Evolutionary conservation across 2,329 filamentous ascomycete genomes (phyloP).

Genomic region (Exophiala sp.): DNA sequence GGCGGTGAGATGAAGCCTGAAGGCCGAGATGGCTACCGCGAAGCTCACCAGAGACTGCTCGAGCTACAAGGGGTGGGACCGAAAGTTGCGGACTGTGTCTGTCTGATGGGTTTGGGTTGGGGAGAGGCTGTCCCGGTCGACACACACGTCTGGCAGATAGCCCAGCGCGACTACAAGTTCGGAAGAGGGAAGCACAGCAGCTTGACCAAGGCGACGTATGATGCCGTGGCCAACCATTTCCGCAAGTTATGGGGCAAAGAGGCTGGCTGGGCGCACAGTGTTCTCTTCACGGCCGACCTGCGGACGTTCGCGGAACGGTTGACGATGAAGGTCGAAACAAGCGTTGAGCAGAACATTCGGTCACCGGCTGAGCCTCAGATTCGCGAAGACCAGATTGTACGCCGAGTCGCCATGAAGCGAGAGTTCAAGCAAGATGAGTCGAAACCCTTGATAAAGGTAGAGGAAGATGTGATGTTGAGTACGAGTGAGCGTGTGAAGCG

Average conservation of each 20-base stretch:
- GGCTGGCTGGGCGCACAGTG: conserved; percentile 95
- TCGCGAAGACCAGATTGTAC: conserved; percentile 14
- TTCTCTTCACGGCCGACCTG: conserved; percentile 90
- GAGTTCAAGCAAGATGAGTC: conserved; percentile 17
- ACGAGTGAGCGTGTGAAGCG: conserved; percentile 27
- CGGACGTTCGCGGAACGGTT: conserved; percentile 70
- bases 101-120: conserved; percentile 93
- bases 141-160: conserved; percentile 98
- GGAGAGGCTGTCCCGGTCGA: conserved; percentile 91
- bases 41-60: conserved; percentile 74
- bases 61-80: conserved; percentile 82
- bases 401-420: conserved; percentile 20
- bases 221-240: conserved; percentile 86
- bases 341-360: conserved; percentile 30
- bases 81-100: conserved; percentile 95
- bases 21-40: conserved; percentile 61
- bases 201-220: conserved; percentile 80
- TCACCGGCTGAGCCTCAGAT: conserved; percentile 21
- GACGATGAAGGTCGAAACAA: conserved; percentile 37
- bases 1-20: conserved; percentile 47
- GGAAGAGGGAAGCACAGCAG: conserved; percentile 76
- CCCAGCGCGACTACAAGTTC: conserved; percentile 90
- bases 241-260: conserved; percentile 83
- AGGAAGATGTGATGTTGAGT: conserved; percentile 21
- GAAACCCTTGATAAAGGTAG: conserved; percentile 21